Conservation (phyloP, 176 grass and related monocot genomes). For the Zizania latifolia region DNA sequence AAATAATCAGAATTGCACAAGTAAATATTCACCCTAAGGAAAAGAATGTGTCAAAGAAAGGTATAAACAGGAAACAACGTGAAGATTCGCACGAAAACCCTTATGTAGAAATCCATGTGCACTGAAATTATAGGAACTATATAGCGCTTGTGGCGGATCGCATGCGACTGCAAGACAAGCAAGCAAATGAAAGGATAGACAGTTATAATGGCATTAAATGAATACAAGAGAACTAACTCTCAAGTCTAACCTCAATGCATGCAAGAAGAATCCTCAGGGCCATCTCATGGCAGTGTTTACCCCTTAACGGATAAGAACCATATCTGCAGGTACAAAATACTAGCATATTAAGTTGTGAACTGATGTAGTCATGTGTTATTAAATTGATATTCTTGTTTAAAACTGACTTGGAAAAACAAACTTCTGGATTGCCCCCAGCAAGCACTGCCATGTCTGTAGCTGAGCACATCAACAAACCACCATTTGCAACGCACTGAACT, state of each 20-base stretch:
- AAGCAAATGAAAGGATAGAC: neutral
- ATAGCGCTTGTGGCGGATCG: constrained; percentile 77
- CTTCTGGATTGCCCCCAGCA: constrained; percentile 63
- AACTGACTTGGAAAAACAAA: constrained; percentile 76
- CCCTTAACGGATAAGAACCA: constrained; percentile 79
- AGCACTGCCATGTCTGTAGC: constrained; percentile 92
- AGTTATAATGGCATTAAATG: neutral
- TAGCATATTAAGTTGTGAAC: constrained; percentile 8
- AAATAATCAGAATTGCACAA: neutral
- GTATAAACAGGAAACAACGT: constrained; percentile 37
- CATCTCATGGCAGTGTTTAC: constrained; percentile 95
- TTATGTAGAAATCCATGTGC: constrained; percentile 94
- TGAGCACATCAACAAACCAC: constrained; percentile 75
- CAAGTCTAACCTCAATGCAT: constrained; percentile 57
- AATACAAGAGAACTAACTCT: neutral
- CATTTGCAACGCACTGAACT: constrained; percentile 71
- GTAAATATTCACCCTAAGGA: neutral
- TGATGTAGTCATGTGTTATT: neutral
- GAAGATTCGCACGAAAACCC: constrained; percentile 87
- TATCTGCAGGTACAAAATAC: constrained; percentile 46
- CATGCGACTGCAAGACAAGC: constrained; percentile 61
- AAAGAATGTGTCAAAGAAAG: constrained; percentile 13
- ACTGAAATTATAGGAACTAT: constrained; percentile 79
- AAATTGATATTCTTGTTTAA: neutral
- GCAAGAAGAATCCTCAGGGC: constrained; percentile 89